Conservation (phyloP, 192 early-diverging fungal genomes). For the Chytriomyces hyalinus region DNA sequence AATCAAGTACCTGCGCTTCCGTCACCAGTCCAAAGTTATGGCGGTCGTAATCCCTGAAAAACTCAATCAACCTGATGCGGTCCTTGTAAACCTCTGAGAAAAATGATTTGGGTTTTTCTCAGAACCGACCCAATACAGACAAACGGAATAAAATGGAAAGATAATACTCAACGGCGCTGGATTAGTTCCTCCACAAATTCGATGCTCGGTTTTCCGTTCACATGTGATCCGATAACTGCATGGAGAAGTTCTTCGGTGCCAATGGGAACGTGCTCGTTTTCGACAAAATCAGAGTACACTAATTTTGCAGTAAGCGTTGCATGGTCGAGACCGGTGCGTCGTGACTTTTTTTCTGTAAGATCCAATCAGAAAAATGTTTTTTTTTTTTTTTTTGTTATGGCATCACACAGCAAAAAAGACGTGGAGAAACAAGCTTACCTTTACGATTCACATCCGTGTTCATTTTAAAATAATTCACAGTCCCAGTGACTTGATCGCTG, state of each 20-base stretch:
- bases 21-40: conserved; percentile 59
- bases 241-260: conserved; percentile 62
- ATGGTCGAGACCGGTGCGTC: conserved; percentile 13
- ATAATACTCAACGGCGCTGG: conserved; percentile 48
- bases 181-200: conserved; percentile 54
- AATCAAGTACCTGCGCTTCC: conserved; percentile 42
- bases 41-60: conserved; percentile 63
- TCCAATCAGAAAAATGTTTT: background rate
- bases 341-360: background rate
- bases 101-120: background rate
- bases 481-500: conserved; percentile 43
- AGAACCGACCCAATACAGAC: background rate
- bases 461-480: conserved; percentile 68
- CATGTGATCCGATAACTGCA: conserved; percentile 20
- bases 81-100: conserved; percentile 59
- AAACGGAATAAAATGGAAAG: conserved; percentile 19
- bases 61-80: conserved; percentile 57
- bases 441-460: conserved; percentile 64
- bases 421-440: conserved; percentile 30
- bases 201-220: conserved; percentile 23
- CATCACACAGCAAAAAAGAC: background rate
- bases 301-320: conserved; percentile 32
- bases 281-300: conserved; percentile 28
- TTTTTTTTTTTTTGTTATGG: background rate
- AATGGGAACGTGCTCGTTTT: conserved; percentile 51